These are phyloP conservation scores for Calophaca sinica DNA, from an alignment of 306 rosid species.

Conservation along the genomic window DNA sequence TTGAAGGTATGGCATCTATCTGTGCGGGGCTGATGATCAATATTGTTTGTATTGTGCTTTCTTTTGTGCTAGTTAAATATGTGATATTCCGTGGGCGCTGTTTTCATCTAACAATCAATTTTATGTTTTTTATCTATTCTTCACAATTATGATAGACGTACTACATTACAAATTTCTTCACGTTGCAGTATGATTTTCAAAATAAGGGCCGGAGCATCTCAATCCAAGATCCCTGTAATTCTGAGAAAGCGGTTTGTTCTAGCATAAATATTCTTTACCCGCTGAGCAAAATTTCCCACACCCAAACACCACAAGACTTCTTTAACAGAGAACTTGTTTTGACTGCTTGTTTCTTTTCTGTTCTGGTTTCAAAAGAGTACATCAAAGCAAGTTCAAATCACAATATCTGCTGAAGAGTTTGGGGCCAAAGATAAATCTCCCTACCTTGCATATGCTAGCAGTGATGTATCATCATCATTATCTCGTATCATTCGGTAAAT, in stretches of 20 bases:
- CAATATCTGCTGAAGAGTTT: constrained; percentile 68
- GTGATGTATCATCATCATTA: constrained; percentile 56
- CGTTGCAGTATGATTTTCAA: constrained; percentile 66
- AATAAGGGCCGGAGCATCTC: constrained; percentile 63
- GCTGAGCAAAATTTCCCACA: constrained; percentile 29
- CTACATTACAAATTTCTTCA: constrained; percentile 22
- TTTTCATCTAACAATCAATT: constrained; percentile 10
- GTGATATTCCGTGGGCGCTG: constrained; percentile 20
- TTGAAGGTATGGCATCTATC: constrained; percentile 63
- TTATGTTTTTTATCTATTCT: constrained; percentile 14
- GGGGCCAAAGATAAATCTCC: constrained; percentile 70
- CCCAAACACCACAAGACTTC: constrained; percentile 5
- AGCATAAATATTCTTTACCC: constrained; percentile 30
- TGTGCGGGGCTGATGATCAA: constrained; percentile 24
- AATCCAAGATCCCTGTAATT: constrained; percentile 57
- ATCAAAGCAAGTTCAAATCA: constrained; percentile 61
- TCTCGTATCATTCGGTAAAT: constrained; percentile 67
- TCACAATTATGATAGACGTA: constrained; percentile 34
- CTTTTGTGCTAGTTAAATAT: constrained; percentile 34
- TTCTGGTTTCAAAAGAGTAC: constrained; percentile 49
- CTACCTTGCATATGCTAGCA: constrained; percentile 45
- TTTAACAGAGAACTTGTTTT: constrained; percentile 38
- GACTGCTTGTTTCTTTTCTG: constrained; percentile 43
- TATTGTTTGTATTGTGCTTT: constrained; percentile 29
- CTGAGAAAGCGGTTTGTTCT: constrained; percentile 65